phyloP scores from a whole-genome alignment of 1,284 basidiomycete genomes.

The Leccinum fallax region DNA sequence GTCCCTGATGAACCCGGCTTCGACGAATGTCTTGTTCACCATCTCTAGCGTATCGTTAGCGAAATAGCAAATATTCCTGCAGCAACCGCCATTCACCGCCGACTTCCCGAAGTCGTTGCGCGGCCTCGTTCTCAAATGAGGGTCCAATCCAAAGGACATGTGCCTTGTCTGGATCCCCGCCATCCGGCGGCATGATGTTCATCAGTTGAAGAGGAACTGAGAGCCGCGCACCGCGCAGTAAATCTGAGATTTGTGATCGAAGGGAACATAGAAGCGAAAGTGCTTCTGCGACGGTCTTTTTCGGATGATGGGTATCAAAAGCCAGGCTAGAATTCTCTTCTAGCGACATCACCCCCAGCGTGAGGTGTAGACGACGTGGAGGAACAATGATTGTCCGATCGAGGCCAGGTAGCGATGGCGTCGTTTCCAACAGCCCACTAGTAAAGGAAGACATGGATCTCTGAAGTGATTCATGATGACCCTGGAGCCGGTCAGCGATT shows the following conservation, averaged over 20 bases:
- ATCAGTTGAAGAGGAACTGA: constrained; percentile 51
- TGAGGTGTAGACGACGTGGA: constrained; percentile 66
- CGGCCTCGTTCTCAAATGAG: constrained; percentile 25
- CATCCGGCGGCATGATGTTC: constrained; percentile 52
- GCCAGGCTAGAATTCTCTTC: constrained; percentile 9
- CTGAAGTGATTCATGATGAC: constrained; percentile 51
- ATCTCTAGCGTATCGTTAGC: constrained; percentile 38
- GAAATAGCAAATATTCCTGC: constrained; percentile 32
- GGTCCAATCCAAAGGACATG: constrained; percentile 64
- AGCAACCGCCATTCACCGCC: constrained; percentile 41
- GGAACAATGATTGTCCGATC: constrained; percentile 61
- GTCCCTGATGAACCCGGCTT: constrained; percentile 54
- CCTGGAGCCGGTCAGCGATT: constrained; percentile 38
- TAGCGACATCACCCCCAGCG: constrained; percentile 71
- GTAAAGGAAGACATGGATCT: constrained; percentile 48
- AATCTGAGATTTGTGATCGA: constrained; percentile 43
- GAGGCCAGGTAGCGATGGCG: constrained; percentile 52
- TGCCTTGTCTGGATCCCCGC: constrained; percentile 43
- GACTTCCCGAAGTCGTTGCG: constrained; percentile 38
- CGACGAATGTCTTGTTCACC: constrained; percentile 45
- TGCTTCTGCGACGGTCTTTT: constrained; percentile 48
- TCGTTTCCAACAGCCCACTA: constrained; percentile 38
- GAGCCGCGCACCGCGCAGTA: constrained; percentile 33
- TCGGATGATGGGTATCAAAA: constrained; percentile 1
- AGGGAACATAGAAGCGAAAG: constrained; percentile 51